phyloP scores from a whole-genome alignment of 2,329 filamentous ascomycete species.

The Fusarium drepaniforme region DNA sequence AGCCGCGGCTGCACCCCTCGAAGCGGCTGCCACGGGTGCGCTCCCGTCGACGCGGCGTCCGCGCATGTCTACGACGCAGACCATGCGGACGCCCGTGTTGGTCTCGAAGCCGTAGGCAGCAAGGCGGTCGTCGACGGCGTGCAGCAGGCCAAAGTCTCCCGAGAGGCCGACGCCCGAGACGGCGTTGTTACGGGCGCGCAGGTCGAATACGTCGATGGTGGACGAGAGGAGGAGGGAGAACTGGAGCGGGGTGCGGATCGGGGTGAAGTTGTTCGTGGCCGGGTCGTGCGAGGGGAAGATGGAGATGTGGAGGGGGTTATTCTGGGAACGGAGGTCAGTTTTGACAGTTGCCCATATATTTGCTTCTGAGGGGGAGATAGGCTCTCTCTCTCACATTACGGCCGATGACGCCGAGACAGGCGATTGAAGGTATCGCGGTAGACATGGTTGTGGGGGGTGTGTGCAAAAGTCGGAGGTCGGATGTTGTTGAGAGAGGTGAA shows the following conservation, averaged over 20 bases:
- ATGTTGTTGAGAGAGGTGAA: conserved; percentile 32
- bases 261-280: conserved; percentile 62
- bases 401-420: conserved; percentile 93
- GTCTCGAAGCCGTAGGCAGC: conserved; percentile 97
- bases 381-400: conserved; percentile 75
- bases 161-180: conserved; percentile 65
- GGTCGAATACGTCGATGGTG: conserved; percentile 93
- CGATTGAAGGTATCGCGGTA: conserved; percentile 81
- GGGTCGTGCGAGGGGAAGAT: conserved; percentile 83
- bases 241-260: conserved; percentile 81
- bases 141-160: conserved; percentile 90
- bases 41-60: conserved; percentile 66
- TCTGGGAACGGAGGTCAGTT: conserved; percentile 63
- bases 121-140: conserved; percentile 92
- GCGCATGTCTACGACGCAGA: conserved; percentile 92
- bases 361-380: background rate
- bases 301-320: conserved; percentile 94
- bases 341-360: background rate
- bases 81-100: conserved; percentile 92
- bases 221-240: conserved; percentile 93
- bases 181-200: conserved; percentile 79
- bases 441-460: conserved; percentile 59
- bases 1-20: conserved; percentile 58
- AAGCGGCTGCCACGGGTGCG: conserved; percentile 31
- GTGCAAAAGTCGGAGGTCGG: conserved; percentile 21